Percentiles rank a stretch among this genome's conserved stretches.
Conservation (phyloP, 345 rosid species). For the Physaria fendleri region DNA sequence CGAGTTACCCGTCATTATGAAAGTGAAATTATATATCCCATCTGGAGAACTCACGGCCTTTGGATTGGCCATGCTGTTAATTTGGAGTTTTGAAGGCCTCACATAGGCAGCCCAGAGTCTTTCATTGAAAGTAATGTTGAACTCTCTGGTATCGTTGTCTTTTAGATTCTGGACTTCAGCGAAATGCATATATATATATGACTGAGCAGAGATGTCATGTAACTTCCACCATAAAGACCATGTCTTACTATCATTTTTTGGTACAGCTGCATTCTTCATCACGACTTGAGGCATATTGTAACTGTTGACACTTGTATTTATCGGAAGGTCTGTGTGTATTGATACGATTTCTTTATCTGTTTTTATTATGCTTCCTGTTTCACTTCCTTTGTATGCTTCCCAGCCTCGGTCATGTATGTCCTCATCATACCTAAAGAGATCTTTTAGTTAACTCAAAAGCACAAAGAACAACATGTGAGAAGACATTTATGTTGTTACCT, state of each 20-base stretch:
- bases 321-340: not conserved
- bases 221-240: not conserved
- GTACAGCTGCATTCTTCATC: conserved; percentile 27
- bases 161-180: conserved; percentile 24
- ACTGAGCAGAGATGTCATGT: not conserved
- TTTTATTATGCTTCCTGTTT: too few species aligned
- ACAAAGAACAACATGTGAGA: not conserved
- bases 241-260: conserved; percentile 11
- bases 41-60: not conserved
- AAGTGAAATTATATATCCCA: not conserved
- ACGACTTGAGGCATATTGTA: conserved; percentile 21
- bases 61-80: not conserved
- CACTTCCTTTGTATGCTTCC: too few species aligned
- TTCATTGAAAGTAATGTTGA: conserved; percentile 26
- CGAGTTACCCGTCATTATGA: conserved; percentile 16
- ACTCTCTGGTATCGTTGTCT: conserved; percentile 22
- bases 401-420: conserved; percentile 40
- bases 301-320: not conserved
- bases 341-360: not conserved
- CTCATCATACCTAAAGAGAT: conserved; percentile 35
- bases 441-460: not conserved
- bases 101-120: conserved; percentile 11
- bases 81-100: conserved; percentile 6
- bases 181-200: conserved; percentile 35
- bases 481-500: too few species aligned